phyloP scores from a whole-genome alignment of 2,329 filamentous ascomycete species.

The Colletotrichum incanum region DNA sequence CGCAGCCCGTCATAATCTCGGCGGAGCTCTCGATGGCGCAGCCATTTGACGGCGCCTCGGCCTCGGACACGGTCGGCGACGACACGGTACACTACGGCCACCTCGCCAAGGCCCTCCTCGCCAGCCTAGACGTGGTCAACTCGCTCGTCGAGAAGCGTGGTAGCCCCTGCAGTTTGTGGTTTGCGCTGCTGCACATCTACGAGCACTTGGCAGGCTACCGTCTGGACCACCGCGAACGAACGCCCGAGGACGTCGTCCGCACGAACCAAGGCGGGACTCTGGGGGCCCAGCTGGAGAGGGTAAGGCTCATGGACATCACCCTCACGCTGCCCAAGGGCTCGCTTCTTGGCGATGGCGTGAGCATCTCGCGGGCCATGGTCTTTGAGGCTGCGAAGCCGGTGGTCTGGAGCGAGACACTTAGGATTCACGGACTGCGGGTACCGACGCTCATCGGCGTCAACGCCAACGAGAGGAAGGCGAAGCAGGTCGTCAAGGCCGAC shows the following conservation, averaged over 20 bases:
- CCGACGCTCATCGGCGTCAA: constrained; percentile 83
- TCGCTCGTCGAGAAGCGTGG: not conserved
- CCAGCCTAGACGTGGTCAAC: constrained; percentile 56
- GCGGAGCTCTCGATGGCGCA: constrained; percentile 70
- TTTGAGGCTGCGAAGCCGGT: not conserved
- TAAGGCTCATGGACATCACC: constrained; percentile 67
- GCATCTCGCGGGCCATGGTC: constrained; percentile 54
- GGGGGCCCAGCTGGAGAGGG: constrained; percentile 45
- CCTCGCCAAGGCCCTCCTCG: constrained; percentile 76
- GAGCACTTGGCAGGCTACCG: constrained; percentile 49
- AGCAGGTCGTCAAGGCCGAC: constrained; percentile 77
- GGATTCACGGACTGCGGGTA: constrained; percentile 72
- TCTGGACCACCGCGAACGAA: constrained; percentile 36
- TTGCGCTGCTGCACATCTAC: constrained; percentile 53
- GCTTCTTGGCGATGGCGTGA: constrained; percentile 74
- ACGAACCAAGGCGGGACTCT: constrained; percentile 44
- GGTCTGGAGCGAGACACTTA: constrained; percentile 54
- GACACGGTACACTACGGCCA: constrained; percentile 84
- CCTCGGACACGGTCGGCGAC: constrained; percentile 72
- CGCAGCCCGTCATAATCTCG: constrained; percentile 75
- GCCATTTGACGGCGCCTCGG: constrained; percentile 71
- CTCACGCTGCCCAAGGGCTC: constrained; percentile 78
- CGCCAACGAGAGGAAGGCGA: constrained; percentile 75
- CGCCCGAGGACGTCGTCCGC: constrained; percentile 26
- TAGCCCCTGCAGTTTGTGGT: constrained; percentile 44